Evolutionary conservation across 2,329 filamentous ascomycete genomes (phyloP).

Genomic region (Cryphonectria carpinicola): DNA sequence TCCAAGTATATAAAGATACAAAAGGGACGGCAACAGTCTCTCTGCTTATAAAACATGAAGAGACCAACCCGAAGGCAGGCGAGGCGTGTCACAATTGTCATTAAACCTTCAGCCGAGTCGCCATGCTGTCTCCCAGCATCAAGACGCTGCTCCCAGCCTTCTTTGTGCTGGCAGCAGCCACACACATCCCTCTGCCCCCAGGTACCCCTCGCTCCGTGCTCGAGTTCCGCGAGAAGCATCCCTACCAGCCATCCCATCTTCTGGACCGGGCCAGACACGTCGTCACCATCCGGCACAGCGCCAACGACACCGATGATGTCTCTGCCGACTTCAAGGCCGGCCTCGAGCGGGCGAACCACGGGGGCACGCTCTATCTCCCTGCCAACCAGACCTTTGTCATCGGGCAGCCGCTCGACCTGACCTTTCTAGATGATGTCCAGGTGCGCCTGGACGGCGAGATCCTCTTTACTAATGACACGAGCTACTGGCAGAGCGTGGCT

Average conservation of each 20-base stretch:
- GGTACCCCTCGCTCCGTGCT: slow-evolving; percentile 41
- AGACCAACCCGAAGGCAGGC: not conserved
- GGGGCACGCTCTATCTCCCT: slow-evolving; percentile 59
- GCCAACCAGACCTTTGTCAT: slow-evolving; percentile 60
- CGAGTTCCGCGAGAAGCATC: slow-evolving; percentile 46
- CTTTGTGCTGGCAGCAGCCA: slow-evolving; percentile 32
- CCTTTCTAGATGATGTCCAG: slow-evolving; percentile 60
- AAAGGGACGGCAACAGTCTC: not conserved
- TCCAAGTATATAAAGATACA: not conserved
- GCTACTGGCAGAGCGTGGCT: slow-evolving; percentile 48
- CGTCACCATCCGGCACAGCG: slow-evolving; percentile 56
- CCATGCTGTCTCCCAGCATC: slow-evolving; percentile 32
- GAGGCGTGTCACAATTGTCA: not conserved
- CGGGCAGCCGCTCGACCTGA: slow-evolving; percentile 62
- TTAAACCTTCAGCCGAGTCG: not conserved
- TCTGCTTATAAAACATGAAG: not conserved
- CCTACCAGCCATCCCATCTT: slow-evolving; percentile 36
- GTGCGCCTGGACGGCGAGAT: slow-evolving; percentile 63
- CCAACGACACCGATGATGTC: slow-evolving; percentile 59
- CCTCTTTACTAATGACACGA: slow-evolving; percentile 48
- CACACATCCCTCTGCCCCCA: slow-evolving; percentile 36
- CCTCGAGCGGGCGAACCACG: slow-evolving; percentile 59
- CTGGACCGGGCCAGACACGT: slow-evolving; percentile 32
- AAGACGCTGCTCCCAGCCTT: slow-evolving; percentile 33
- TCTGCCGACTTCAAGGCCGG: slow-evolving; percentile 58